A percentile compares a stretch with the other conserved stretches of the same genome.
Evolutionary conservation across 1,139 yeast species (phyloP).

Genomic region (Yamadazyma membranifaciens): DNA sequence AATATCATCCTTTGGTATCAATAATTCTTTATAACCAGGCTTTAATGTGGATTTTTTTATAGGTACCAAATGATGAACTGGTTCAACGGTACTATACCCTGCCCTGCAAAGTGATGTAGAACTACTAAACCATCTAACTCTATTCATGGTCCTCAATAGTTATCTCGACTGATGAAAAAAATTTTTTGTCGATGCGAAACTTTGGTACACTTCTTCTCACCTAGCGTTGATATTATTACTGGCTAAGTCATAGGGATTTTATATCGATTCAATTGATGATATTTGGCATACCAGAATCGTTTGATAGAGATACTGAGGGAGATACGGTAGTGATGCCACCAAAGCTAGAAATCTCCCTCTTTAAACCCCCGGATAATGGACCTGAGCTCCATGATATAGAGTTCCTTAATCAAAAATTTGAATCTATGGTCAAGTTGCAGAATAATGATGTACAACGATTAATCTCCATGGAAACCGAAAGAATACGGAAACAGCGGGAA

Average conservation of each 20-base stretch:
- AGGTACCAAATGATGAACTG: constrained; percentile 87
- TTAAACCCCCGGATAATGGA: neutral
- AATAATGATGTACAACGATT: constrained; percentile 17
- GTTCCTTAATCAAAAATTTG: constrained; percentile 1
- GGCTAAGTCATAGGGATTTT: too few relatives aligned
- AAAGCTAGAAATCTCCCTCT: constrained; percentile 1
- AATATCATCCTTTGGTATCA: constrained; percentile 66
- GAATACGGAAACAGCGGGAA: constrained; percentile 16
- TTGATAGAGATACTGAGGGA: constrained; percentile 19
- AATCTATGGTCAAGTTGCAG: constrained; percentile 15
- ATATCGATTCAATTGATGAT: constrained; percentile 16
- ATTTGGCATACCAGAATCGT: constrained; percentile 27
- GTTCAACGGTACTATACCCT: constrained; percentile 78
- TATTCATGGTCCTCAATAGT: constrained; percentile 10
- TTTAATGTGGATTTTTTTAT: constrained; percentile 69
- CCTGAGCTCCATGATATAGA: constrained; percentile 1
- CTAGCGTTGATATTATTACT: too few relatives aligned
- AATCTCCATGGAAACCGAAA: constrained; percentile 18
- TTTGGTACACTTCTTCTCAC: neutral
- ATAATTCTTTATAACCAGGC: constrained; percentile 66
- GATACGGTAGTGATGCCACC: neutral
- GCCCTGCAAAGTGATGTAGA: constrained; percentile 44
- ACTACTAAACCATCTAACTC: constrained; percentile 15
- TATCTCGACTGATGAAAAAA: constrained; percentile 4
- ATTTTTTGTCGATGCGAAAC: constrained; percentile 5